These are phyloP conservation scores for Fusarium sp. DNA, from an alignment of 2,329 filamentous ascomycete species.

Conservation along the genomic window DNA sequence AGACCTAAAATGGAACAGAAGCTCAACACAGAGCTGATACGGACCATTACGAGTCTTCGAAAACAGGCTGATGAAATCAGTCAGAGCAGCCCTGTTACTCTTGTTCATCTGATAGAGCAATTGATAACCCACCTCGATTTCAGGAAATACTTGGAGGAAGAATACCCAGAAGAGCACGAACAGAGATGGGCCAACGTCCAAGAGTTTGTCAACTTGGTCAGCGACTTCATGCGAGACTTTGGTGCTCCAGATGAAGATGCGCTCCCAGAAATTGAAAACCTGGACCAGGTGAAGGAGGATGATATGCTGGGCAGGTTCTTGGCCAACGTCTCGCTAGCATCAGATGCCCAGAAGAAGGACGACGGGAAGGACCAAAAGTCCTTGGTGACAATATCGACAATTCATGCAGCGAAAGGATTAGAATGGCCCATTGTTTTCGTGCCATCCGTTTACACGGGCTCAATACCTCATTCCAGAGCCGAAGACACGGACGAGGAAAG, in stretches of 20 bases:
- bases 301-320: conserved; percentile 79
- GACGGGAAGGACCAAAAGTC: conserved; percentile 66
- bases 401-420: conserved; percentile 93
- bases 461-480: conserved; percentile 86
- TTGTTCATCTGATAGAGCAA: conserved; percentile 63
- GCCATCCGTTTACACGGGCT: conserved; percentile 88
- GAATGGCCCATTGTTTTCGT: conserved; percentile 98
- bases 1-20: conserved; percentile 63
- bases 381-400: conserved; percentile 90
- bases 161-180: conserved; percentile 79
- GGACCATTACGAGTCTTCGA: conserved; percentile 52
- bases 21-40: conserved; percentile 62
- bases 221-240: conserved; percentile 70
- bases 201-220: conserved; percentile 84
- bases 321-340: conserved; percentile 88
- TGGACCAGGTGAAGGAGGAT: conserved; percentile 75
- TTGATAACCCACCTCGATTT: conserved; percentile 75
- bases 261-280: conserved; percentile 75
- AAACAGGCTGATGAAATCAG: conserved; percentile 47
- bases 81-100: conserved; percentile 45
- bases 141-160: conserved; percentile 76
- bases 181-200: conserved; percentile 88
- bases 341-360: conserved; percentile 76
- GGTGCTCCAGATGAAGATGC: conserved; percentile 62
- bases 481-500: conserved; percentile 91